Evolutionary conservation across 805 yeast genomes (phyloP), one percentile per base, ranked within the genome.

Genomic region (Saturnispora serradocipensis): DNA sequence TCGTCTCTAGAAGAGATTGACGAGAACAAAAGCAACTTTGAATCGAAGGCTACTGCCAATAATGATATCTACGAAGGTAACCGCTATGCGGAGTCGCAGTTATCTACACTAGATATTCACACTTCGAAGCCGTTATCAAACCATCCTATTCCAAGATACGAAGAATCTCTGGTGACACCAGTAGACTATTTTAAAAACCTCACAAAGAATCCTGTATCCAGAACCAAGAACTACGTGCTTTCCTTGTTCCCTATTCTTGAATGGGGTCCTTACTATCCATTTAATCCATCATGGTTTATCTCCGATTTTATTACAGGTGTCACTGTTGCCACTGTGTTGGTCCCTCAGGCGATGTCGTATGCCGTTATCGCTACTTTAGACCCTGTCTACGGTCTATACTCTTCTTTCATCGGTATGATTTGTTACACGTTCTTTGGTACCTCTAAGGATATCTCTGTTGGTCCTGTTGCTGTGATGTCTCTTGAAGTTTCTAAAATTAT

Each of bases 401-500:
- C 97, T 13, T 86, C 95, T 0, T 90, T 90, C 62, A 83, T 90
- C 45, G 97, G 97, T 63, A 95, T 89, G 11, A 77, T 88, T 62
- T 79, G 86, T 49, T 90, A 90, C 67, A 84, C 95, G 47, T 77
- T 90, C 61, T 90, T 90, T 69, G 97, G 97, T 13, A 90, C 97
- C 13, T 86, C 95, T 24, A 90, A 90, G 67, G 97, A 90, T 73
- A 96, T 90, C 38, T 85, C 95, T 54, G 89, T 90, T 60, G 97
- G 97, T 27, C 97, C 97, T 10, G 97, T 90, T 36, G 97, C 97
- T 11, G 97, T 90, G 52, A 89, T 90, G 96, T 86, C 95, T 15
- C 67, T 81, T 57, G 90, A 88, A 65, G 88, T 87, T 35, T 82
- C 90, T 47, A 86, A 84, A 65, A 88, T 87, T 51, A 75, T 90